These are phyloP conservation scores for Chrysoporthe cubensis DNA, from an alignment of 2,329 filamentous ascomycete genomes.

Conservation along the genomic window DNA sequence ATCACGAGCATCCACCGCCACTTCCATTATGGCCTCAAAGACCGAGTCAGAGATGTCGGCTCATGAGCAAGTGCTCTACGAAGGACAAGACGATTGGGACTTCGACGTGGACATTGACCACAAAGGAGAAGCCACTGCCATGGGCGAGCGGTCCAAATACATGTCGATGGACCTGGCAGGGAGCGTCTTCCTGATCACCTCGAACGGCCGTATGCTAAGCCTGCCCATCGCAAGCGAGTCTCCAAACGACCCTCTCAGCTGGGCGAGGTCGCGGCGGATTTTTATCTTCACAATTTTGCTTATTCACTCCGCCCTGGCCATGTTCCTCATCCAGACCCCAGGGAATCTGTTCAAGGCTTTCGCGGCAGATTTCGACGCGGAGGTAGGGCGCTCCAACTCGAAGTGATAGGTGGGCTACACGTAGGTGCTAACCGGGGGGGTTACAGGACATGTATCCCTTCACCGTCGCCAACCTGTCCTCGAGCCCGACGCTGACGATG, in stretches of 20 bases:
- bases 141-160: constrained; percentile 25
- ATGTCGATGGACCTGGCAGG: constrained; percentile 31
- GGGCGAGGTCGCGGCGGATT: constrained; percentile 32
- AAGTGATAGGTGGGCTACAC: neutral
- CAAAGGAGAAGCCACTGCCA: constrained; percentile 15
- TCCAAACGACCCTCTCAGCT: constrained; percentile 37
- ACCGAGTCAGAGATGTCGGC: constrained; percentile 9
- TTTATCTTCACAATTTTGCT: constrained; percentile 30
- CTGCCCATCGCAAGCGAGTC: constrained; percentile 40
- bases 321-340: constrained; percentile 34
- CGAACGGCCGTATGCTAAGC: constrained; percentile 36
- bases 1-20: neutral
- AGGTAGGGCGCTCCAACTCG: constrained; percentile 22
- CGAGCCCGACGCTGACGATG: constrained; percentile 39
- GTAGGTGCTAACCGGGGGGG: neutral
- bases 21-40: neutral
- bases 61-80: constrained; percentile 23
- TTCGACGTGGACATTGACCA: constrained; percentile 11
- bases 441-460: constrained; percentile 34
- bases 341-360: constrained; percentile 32
- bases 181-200: constrained; percentile 40
- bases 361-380: constrained; percentile 30
- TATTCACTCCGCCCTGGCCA: constrained; percentile 31
- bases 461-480: constrained; percentile 35
- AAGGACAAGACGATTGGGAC: constrained; percentile 10